These are phyloP conservation scores for Zoysia matrella DNA, from an alignment of 202 grass and related monocot species.

Conservation along the genomic window DNA sequence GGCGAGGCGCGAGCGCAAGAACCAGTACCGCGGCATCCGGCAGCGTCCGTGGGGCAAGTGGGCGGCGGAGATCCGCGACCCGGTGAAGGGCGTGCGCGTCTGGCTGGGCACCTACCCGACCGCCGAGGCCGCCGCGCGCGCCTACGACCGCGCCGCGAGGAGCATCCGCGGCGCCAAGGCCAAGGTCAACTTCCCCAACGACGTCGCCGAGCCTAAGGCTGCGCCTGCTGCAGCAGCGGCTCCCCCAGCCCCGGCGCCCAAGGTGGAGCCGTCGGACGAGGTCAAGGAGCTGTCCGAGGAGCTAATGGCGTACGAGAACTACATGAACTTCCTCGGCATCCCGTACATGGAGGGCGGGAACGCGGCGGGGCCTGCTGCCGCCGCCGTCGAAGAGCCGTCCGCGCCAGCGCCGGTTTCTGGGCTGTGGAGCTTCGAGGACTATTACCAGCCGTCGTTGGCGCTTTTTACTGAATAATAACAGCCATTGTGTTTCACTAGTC, in stretches of 20 bases:
- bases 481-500: background rate
- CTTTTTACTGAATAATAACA: constrained; percentile 40
- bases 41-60: no score
- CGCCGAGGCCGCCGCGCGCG: constrained; percentile 75
- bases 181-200: constrained; percentile 86
- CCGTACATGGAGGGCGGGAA: constrained; percentile 79
- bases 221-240: background rate
- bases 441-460: constrained; percentile 27
- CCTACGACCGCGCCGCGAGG: constrained; percentile 78
- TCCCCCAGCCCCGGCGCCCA: background rate
- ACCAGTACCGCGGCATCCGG: constrained; percentile 40
- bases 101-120: constrained; percentile 69
- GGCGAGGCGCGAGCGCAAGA: constrained; percentile 65
- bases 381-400: constrained; percentile 1
- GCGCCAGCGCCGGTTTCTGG: constrained; percentile 4
- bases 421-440: constrained; percentile 85
- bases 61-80: no score
- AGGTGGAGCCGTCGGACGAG: constrained; percentile 42
- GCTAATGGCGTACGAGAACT: constrained; percentile 79
- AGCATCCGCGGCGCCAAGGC: constrained; percentile 84
- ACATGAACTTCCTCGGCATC: constrained; percentile 84
- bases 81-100: constrained; percentile 42
- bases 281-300: constrained; percentile 75
- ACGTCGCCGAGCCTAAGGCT: background rate
- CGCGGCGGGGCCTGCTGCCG: no score